A percentile compares a stretch with the other conserved stretches of the same genome.
These are phyloP conservation scores for Citrullus mucosospermus DNA, from an alignment of 306 rosid species.

Conservation along the genomic window DNA sequence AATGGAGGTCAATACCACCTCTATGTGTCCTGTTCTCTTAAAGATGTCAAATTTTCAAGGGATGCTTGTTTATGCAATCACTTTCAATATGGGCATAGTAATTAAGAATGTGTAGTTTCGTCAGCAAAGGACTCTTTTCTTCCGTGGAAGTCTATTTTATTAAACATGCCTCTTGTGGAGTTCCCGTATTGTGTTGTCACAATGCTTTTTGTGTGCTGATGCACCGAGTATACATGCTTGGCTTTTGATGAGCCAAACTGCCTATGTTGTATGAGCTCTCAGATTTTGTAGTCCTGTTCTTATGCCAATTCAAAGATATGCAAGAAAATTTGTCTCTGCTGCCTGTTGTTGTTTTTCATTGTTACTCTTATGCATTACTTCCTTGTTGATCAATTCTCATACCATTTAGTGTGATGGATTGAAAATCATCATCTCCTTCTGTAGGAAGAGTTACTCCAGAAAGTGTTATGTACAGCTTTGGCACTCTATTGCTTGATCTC, in stretches of 20 bases:
- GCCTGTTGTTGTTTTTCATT: not conserved
- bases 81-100: not conserved
- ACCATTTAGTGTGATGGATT: not conserved
- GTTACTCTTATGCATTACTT: not conserved
- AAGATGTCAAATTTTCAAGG: not conserved
- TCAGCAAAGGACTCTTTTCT: not conserved
- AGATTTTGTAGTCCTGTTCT: not conserved
- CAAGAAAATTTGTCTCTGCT: not conserved
- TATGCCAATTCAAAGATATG: not conserved
- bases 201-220: not conserved
- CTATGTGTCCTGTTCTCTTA: not conserved
- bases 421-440: not conserved
- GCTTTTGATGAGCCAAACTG: not conserved
- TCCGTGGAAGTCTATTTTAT: not conserved
- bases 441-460: conserved; percentile 89
- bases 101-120: not conserved
- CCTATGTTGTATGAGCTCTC: not conserved
- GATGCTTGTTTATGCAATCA: not conserved
- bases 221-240: not conserved
- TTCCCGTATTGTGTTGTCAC: not conserved
- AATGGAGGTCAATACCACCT: not conserved
- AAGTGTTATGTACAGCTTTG: conserved; percentile 89
- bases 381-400: not conserved
- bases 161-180: not conserved
- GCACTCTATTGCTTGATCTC: conserved; percentile 91